Evolutionary conservation across 2,329 filamentous ascomycete species (phyloP), one percentile per base, ranked within the genome.

Genomic region (Exophiala viscosa): DNA sequence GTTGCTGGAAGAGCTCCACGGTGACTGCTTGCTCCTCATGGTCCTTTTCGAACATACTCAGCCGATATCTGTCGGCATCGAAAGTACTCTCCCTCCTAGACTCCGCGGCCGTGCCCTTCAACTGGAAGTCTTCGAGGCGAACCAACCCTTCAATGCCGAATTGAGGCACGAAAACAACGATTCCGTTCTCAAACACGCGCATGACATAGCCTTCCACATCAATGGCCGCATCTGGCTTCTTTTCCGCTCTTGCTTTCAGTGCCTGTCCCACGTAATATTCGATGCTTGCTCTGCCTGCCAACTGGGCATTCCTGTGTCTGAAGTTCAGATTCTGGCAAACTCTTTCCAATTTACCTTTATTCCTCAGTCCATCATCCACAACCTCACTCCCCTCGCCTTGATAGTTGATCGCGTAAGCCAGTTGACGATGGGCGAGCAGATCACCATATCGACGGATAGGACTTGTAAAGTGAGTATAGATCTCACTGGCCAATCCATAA

Each of bases 271-370:
- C 93, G 68, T 97, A 99, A 75, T 97, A 99, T 64, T 96, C 91
- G 58, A 99, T 91, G 62, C 87, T 93, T 20, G 93, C 92, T 54
- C 93, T 85, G 33, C 92, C 92, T 2, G 93, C 93, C 73, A 95
- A 86, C 72, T 99, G 93, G 31, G 93, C 93, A 70, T 99, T 99
- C 66, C 93, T 89, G 71, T 99, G 93, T 6, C 93, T 86, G 52
- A 93, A 85, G 70, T 99, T 99, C 80, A 99, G 96, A 74, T 99
- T 99, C 71, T 90, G 91, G 80, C 93, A 97, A 18, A 99, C 89
- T 52, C 85, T 88, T 71, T 97, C 91, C 50, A 99, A 84, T 62
- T 90, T 89, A 61, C 84, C 83, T 59, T 90, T 86, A 62, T 86
- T 90, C 66, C 89, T 87, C 52, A 95, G 81, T 42, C 85, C 86